These are phyloP conservation scores for Solanum appendiculatum DNA, from an alignment of 257 asterid genomes.

Conservation along the genomic window DNA sequence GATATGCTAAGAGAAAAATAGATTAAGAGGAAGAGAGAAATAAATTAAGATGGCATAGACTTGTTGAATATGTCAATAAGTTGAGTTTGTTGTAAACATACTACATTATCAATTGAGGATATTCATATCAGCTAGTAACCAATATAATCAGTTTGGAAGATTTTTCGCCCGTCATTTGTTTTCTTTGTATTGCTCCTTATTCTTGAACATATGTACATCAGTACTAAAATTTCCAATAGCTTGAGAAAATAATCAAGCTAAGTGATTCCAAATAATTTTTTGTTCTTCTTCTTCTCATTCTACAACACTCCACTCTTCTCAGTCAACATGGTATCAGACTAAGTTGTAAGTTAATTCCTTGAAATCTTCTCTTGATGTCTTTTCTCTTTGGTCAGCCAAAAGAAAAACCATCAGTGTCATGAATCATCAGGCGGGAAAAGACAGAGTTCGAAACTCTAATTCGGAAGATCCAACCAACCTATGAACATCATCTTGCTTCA, in stretches of 20 bases:
- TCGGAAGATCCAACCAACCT: neutral
- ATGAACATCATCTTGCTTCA: neutral
- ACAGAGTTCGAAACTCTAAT: too few species aligned
- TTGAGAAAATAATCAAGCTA: neutral
- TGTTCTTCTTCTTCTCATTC: neutral
- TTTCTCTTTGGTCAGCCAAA: neutral
- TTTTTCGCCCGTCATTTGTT: neutral
- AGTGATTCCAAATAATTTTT: neutral
- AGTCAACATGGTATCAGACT: neutral
- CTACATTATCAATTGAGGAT: neutral
- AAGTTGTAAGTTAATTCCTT: neutral
- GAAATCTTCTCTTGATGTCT: neutral
- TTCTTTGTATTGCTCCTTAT: neutral
- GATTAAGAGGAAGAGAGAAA: neutral
- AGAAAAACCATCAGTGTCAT: neutral
- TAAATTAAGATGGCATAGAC: neutral
- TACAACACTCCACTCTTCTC: neutral
- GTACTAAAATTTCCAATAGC: neutral
- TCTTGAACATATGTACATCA: neutral
- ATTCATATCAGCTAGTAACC: neutral
- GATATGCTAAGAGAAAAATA: neutral
- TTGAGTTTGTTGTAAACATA: neutral
- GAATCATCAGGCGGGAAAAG: neutral
- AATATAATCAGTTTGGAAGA: neutral
- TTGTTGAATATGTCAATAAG: neutral